A percentile compares a stretch with the other conserved stretches of the same genome.
Evolutionary conservation across 2,329 filamentous ascomycete genomes (phyloP).

Genomic region (Ceratocystiopsis sp.): DNA sequence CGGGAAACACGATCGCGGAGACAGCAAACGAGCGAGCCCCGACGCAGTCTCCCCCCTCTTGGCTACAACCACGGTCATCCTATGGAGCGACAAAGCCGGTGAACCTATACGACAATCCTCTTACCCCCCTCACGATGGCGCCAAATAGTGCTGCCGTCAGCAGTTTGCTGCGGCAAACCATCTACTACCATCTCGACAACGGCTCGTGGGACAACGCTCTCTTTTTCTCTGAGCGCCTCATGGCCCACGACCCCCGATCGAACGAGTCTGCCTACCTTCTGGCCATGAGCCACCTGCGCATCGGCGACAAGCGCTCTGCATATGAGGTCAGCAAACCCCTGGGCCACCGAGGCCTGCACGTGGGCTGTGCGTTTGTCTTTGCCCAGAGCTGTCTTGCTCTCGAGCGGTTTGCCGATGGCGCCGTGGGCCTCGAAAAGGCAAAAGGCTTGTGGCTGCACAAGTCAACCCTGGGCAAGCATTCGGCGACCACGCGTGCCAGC

Average conservation of each 20-base stretch:
- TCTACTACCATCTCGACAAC: constrained; percentile 70
- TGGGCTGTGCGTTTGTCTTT: constrained; percentile 83
- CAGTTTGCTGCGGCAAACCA: constrained; percentile 38
- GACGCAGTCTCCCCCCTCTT: too few species aligned
- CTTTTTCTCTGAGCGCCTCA: constrained; percentile 78
- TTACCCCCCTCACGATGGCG: constrained; percentile 25
- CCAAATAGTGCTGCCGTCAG: constrained; percentile 32
- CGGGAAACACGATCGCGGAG: too few species aligned
- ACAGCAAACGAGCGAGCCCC: too few species aligned
- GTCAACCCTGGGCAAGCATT: constrained; percentile 69
- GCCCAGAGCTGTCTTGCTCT: constrained; percentile 74
- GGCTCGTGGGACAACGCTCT: constrained; percentile 77
- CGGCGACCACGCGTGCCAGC: constrained; percentile 54
- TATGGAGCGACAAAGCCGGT: constrained; percentile 8
- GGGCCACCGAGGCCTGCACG: constrained; percentile 53
- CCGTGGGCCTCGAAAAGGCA: constrained; percentile 67
- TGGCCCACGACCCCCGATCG: constrained; percentile 67
- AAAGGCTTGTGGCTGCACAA: constrained; percentile 58
- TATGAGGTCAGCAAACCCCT: constrained; percentile 64
- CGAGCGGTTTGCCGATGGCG: constrained; percentile 65
- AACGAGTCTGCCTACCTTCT: constrained; percentile 70
- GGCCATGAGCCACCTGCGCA: constrained; percentile 66
- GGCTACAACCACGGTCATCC: not conserved
- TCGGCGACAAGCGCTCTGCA: constrained; percentile 69
- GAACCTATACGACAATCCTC: constrained; percentile 1